Evolutionary conservation across 139 green algal species (phyloP).

Genomic region (Coelastrella sp.): DNA sequence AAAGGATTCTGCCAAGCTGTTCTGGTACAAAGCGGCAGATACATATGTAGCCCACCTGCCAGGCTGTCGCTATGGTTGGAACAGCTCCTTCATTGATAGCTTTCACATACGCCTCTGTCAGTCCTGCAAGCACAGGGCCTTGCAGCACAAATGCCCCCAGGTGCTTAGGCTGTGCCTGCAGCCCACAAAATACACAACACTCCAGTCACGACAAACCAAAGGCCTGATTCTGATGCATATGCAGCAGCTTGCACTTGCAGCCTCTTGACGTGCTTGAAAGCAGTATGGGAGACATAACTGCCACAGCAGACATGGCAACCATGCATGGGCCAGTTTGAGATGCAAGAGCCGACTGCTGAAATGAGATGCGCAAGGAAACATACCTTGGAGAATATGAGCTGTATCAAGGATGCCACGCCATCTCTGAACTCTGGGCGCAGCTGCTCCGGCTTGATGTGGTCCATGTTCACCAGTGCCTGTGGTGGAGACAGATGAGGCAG

Average conservation of each 20-base stretch:
- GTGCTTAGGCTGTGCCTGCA: constrained; percentile 34
- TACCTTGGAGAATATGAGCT: constrained; percentile 24
- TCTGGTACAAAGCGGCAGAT: no score
- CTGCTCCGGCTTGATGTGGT: not conserved
- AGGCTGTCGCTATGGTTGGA: constrained; percentile 96
- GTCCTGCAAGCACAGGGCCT: constrained; percentile 85
- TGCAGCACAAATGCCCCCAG: constrained; percentile 72
- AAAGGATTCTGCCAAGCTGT: no score
- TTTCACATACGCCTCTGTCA: constrained; percentile 88
- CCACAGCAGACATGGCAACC: not conserved
- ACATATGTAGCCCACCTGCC: constrained; percentile 71
- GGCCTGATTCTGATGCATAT: no score
- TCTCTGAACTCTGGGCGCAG: constrained; percentile 47
- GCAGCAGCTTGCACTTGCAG: no score
- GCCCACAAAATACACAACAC: not conserved
- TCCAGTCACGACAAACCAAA: not conserved
- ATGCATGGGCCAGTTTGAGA: not conserved
- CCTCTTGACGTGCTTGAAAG: no score
- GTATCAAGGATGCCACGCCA: constrained; percentile 25
- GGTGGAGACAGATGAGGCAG: no score
- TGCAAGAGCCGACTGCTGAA: not conserved
- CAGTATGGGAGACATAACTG: no score
- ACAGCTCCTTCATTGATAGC: constrained; percentile 98
- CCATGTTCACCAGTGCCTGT: constrained; percentile 41
- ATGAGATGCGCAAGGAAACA: not conserved